These are phyloP conservation scores for Penicillium olsonii DNA, from an alignment of 2,329 filamentous ascomycete species.

Conservation along the genomic window DNA sequence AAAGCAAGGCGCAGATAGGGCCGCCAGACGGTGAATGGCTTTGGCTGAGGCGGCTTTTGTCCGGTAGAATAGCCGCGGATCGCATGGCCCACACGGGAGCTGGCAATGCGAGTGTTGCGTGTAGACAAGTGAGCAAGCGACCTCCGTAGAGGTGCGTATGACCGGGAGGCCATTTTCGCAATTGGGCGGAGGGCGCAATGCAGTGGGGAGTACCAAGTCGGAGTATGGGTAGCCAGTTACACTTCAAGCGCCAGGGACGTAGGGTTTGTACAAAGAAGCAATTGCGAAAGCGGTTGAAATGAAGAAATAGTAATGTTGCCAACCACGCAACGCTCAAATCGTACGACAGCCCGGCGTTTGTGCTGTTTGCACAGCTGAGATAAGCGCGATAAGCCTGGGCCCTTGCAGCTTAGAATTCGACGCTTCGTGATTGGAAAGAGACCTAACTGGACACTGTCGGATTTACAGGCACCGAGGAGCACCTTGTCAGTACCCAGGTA, in stretches of 20 bases:
- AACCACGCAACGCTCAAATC: slow-evolving; percentile 10
- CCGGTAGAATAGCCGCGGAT: slow-evolving; percentile 31
- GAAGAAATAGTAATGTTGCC: background rate
- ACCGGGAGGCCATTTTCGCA: slow-evolving; percentile 35
- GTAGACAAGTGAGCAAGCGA: slow-evolving; percentile 30
- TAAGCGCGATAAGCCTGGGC: slow-evolving; percentile 16
- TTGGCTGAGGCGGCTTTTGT: slow-evolving; percentile 21
- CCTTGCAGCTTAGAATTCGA: no score
- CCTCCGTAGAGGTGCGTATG: slow-evolving; percentile 37
- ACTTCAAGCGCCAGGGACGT: background rate
- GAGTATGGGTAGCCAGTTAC: background rate
- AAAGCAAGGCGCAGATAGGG: slow-evolving; percentile 52
- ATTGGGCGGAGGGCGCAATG: slow-evolving; percentile 5
- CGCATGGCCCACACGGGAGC: slow-evolving; percentile 19
- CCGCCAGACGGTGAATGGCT: slow-evolving; percentile 42
- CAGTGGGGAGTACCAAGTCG: background rate
- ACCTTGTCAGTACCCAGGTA: no score
- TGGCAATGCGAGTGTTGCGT: slow-evolving; percentile 22
- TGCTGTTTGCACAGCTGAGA: slow-evolving; percentile 19
- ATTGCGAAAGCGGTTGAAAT: background rate
- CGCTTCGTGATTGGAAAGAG: no score
- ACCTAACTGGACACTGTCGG: no score
- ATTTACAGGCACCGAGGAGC: no score
- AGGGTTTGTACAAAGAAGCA: background rate
- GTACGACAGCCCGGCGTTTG: slow-evolving; percentile 24